Conservation (phyloP, 345 rosid genomes). For the Acer campestre region DNA sequence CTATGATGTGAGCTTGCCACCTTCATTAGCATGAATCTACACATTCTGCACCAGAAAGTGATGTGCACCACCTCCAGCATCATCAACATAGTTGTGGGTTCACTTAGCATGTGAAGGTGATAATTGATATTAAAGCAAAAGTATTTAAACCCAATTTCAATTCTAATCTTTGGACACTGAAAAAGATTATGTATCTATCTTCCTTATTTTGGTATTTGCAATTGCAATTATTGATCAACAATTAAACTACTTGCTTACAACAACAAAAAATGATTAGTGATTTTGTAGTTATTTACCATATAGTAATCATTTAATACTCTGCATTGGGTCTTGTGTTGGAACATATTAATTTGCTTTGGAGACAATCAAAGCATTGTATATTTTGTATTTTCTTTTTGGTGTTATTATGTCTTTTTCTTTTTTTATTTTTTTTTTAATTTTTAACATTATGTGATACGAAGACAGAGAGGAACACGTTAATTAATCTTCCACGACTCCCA, state of each 20-base stretch:
- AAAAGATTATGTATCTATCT: conserved; percentile 1
- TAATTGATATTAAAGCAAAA: not conserved
- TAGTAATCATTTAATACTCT: not conserved
- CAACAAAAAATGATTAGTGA: conserved; percentile 10
- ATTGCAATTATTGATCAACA: conserved; percentile 30
- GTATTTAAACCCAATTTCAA: not conserved
- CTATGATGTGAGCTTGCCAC: conserved; percentile 44
- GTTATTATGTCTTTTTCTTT: not conserved
- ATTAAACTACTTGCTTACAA: conserved; percentile 12
- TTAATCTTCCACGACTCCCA: not conserved
- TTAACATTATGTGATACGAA: not conserved
- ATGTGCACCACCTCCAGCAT: conserved; percentile 22
- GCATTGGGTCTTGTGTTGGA: conserved; percentile 8
- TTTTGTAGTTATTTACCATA: not conserved
- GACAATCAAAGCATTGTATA: not conserved
- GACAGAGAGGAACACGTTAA: not conserved
- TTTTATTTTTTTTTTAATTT: too few relatives aligned
- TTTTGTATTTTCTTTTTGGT: not conserved
- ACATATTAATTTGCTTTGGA: not conserved
- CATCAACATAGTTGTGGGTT: conserved; percentile 31
- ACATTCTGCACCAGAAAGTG: conserved; percentile 37
- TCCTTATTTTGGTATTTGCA: conserved; percentile 11
- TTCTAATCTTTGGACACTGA: not conserved
- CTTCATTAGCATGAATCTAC: conserved; percentile 34
- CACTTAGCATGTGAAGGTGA: conserved; percentile 28